Evolutionary conservation across 2,329 filamentous ascomycete species (phyloP).

Genomic region (Colletotrichum tabaci): DNA sequence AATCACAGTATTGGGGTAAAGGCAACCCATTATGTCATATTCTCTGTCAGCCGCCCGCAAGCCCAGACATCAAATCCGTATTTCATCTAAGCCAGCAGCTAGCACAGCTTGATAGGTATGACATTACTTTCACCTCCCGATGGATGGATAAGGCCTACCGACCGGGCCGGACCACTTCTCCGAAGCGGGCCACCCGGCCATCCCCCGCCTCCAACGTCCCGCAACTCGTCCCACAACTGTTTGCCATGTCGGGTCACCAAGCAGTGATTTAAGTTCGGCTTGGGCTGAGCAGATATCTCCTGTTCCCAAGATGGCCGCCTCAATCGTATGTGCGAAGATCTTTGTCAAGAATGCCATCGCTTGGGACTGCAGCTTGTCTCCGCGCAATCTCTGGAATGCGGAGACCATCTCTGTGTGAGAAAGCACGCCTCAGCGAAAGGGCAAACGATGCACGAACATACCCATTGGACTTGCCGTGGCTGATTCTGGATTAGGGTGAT

Average conservation of each 20-base stretch:
- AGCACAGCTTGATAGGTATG: too few species aligned
- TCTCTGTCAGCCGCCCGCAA: not conserved
- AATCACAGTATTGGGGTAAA: too few species aligned
- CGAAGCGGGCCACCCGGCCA: not conserved
- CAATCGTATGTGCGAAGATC: not conserved
- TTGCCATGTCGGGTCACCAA: not conserved
- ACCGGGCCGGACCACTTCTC: not conserved
- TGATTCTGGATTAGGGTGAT: not conserved
- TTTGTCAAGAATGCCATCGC: not conserved
- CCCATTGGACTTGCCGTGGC: not conserved
- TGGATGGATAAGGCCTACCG: not conserved
- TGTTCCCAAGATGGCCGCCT: too few species aligned
- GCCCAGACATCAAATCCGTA: not conserved
- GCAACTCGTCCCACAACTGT: not conserved
- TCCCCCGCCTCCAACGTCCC: not conserved
- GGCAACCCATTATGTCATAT: too few species aligned
- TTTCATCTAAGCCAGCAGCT: not conserved
- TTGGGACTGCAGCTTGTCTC: not conserved
- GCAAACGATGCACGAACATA: not conserved
- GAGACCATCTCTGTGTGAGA: too few species aligned
- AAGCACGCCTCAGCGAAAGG: not conserved
- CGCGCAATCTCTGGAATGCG: too few species aligned
- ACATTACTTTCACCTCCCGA: too few species aligned
- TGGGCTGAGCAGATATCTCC: too few species aligned
- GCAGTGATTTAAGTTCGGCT: too few species aligned